Base-by-base conservation (phyloP, 768 basidiomycete species). In the Rhodotorula sphaerocarpa region DNA sequence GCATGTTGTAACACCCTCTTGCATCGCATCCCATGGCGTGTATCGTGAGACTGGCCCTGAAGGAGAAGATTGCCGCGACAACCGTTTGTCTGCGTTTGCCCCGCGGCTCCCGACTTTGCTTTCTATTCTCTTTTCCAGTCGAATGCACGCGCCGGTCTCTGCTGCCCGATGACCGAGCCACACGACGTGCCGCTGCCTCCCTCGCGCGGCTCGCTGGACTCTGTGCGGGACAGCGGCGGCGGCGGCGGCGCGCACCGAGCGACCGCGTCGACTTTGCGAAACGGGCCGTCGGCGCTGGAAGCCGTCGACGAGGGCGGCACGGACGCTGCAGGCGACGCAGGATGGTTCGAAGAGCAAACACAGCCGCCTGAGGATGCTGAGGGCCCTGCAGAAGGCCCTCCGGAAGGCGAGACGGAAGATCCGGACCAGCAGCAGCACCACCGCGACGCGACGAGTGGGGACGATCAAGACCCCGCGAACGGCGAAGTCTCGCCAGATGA, bases 191-290 rank as follows among this genome's bases (percentile, higher is more conserved):
- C 65, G 7, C 48, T 66, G 14, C 65, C 65, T 0, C 47, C 60
- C 18, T 62, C 65, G 18, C 56, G 65, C 25, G 65, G 59, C 46
- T 66, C 65, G 25, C 65, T 66, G 48, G 65, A 66, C 60, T 39
- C 48, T 5, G 31, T 25, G 3, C 55, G 36, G n/a, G n/a, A n/a
- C n/a, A n/a, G n/a, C n/a, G n/a, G n/a, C n/a, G n/a, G n/a, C n/a
- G 55, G 11, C 28, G 30, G 33, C 9, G 11, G 27, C 41, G 44
- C 20, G n/a, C 2, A 15, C 31, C 31, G 23, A 12, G 10, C 43
- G 34, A 20, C 41, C 43, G 9, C 10, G 10, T 9, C 36, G 36
- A 39, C 10, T 39, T 16, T 39, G 16, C 36, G 36, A 16, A 39
- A 16, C 36, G 36, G 36, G 9, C 3, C 34, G 7, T 44, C 34